Evolutionary conservation across 2,329 filamentous ascomycete genomes (phyloP).

Genomic region (Fusarium devonianum): DNA sequence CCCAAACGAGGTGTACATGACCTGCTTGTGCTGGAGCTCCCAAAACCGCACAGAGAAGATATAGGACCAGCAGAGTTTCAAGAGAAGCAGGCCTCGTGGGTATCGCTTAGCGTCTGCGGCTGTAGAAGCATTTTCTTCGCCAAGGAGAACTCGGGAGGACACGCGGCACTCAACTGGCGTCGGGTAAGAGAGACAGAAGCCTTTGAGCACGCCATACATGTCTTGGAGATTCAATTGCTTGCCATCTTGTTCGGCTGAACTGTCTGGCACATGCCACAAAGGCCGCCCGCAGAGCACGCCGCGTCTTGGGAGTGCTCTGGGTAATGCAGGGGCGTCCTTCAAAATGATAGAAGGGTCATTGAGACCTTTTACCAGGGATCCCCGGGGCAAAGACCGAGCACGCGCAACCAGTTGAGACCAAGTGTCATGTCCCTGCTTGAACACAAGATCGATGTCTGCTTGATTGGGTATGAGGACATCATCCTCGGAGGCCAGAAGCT

Average conservation of each 20-base stretch:
- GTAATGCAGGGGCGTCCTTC: slow-evolving; percentile 14
- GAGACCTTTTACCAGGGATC: slow-evolving; percentile 2
- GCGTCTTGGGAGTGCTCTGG: neutral
- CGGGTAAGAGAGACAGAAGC: neutral
- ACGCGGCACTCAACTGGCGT: slow-evolving; percentile 2
- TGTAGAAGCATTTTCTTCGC: neutral
- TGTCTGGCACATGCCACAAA: slow-evolving; percentile 1
- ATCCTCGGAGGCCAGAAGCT: slow-evolving; percentile 3
- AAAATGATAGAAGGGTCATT: slow-evolving; percentile 16
- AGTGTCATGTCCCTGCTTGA: slow-evolving; percentile 2
- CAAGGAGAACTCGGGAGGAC: neutral
- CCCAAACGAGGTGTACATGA: neutral
- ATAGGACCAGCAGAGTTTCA: slow-evolving; percentile 12
- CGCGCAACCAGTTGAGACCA: slow-evolving; percentile 9
- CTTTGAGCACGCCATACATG: neutral
- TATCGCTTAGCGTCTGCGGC: neutral
- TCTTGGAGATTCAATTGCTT: neutral
- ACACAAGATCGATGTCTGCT: slow-evolving; percentile 5
- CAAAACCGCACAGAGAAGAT: slow-evolving; percentile 8
- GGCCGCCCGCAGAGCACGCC: neutral
- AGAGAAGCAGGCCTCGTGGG: slow-evolving; percentile 6
- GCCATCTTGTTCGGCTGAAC: neutral
- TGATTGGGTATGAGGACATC: slow-evolving; percentile 8
- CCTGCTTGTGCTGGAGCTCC: slow-evolving; percentile 8
- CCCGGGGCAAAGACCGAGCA: slow-evolving; percentile 1